A percentile compares a stretch with the other conserved stretches of the same genome.
Evolutionary conservation across 2,329 filamentous ascomycete species (phyloP).

Genomic region (Arachnopeziza araneosa): DNA sequence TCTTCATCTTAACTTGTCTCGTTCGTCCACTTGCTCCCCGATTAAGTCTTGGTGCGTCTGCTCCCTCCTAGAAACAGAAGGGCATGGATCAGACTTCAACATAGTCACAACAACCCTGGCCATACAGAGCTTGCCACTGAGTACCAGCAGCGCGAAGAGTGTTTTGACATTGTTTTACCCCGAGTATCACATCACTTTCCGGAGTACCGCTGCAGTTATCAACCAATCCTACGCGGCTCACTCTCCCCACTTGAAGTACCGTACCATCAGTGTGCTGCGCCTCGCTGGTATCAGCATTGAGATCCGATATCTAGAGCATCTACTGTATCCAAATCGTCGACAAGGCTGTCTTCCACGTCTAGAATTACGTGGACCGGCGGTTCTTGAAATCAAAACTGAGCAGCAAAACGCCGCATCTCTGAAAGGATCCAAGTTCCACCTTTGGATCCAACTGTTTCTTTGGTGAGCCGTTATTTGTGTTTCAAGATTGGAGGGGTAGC

Average conservation of each 20-base stretch:
- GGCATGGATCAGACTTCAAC: background rate
- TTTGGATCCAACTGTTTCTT: background rate
- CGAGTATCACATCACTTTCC: background rate
- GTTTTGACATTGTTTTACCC: background rate
- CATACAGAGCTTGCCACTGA: background rate
- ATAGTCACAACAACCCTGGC: background rate
- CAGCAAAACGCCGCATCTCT: background rate
- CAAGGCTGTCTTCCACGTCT: background rate
- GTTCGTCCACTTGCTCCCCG: too few species aligned
- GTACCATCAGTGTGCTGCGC: background rate
- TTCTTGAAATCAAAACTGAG: background rate
- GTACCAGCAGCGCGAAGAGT: background rate
- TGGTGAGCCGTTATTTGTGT: background rate
- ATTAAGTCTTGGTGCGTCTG: background rate
- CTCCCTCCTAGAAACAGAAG: background rate
- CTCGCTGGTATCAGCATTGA: background rate
- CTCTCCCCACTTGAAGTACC: background rate
- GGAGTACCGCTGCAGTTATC: background rate
- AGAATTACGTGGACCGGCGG: background rate
- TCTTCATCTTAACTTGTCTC: too few species aligned
- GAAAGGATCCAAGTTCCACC: background rate
- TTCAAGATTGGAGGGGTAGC: background rate
- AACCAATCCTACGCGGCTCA: too few species aligned
- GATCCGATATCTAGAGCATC: background rate
- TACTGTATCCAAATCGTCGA: background rate